Evolutionary conservation across 2,329 filamentous ascomycete genomes (phyloP).

Genomic region (Ophiosphaerella narmari): DNA sequence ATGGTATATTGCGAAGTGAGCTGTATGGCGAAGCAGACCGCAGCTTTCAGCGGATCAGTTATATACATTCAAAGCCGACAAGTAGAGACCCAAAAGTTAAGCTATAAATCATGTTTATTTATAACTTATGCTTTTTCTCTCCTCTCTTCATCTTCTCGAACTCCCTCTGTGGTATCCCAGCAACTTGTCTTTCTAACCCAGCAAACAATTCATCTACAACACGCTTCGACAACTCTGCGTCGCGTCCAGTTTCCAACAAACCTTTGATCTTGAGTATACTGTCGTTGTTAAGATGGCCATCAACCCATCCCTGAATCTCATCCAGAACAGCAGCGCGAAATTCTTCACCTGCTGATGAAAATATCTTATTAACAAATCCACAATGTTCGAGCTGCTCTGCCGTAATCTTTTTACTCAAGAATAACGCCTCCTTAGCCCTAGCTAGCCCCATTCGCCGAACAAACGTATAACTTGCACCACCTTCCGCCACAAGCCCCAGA

Average conservation of each 20-base stretch:
- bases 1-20: not conserved
- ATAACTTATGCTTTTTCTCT: constrained; percentile 90
- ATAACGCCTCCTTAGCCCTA: constrained; percentile 83
- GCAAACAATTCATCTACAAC: constrained; percentile 74
- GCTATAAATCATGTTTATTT: too few relatives aligned
- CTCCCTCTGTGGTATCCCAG: constrained; percentile 78
- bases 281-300: constrained; percentile 72
- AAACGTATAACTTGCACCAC: constrained; percentile 74
- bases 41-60: not conserved
- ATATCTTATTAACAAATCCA: constrained; percentile 83
- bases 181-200: constrained; percentile 76
- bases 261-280: constrained; percentile 75
- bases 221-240: constrained; percentile 71
- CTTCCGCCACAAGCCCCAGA: constrained; percentile 84
- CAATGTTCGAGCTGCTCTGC: constrained; percentile 70
- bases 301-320: constrained; percentile 79
- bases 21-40: not conserved
- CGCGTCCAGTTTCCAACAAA: constrained; percentile 73
- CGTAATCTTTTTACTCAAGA: constrained; percentile 78
- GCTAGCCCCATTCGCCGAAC: constrained; percentile 75
- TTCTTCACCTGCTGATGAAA: constrained; percentile 60
- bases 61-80: not conserved
- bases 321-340: constrained; percentile 71
- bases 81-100: not conserved
- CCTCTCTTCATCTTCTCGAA: constrained; percentile 80